Conservation (phyloP, 208 protist genomes). For the Crithidia mellificae region DNA sequence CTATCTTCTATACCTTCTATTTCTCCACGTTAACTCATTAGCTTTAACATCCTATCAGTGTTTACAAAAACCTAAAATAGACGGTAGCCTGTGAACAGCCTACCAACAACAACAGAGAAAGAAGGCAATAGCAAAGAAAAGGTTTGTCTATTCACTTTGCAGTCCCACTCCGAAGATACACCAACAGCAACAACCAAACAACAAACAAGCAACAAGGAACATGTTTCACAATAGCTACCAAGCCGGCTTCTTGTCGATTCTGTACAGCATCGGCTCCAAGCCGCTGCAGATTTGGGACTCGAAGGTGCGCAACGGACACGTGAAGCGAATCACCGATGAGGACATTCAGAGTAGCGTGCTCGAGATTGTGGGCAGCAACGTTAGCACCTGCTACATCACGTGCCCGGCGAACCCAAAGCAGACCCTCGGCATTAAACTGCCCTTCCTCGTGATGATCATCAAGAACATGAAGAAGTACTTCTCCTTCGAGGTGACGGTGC, state of each 20-base stretch:
- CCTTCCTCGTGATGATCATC: slow-evolving; percentile 99
- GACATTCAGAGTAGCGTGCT: slow-evolving; percentile 99
- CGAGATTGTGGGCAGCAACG: slow-evolving; percentile 98
- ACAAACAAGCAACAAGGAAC: too few relatives aligned
- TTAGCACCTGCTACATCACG: slow-evolving; percentile 98
- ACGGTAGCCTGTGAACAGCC: too few relatives aligned
- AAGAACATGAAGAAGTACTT: slow-evolving; percentile 99
- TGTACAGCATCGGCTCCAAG: slow-evolving; percentile 98
- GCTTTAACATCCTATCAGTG: too few relatives aligned
- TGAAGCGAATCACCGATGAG: slow-evolving; percentile 99
- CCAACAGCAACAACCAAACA: not conserved
- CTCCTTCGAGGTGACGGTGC: slow-evolving; percentile 99
- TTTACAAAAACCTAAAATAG: too few relatives aligned
- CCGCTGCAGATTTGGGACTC: slow-evolving; percentile 99
- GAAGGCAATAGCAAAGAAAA: too few relatives aligned
- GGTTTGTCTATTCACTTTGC: not conserved
- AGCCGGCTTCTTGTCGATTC: slow-evolving; percentile 98
- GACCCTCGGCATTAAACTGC: slow-evolving; percentile 99
- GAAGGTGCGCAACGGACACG: slow-evolving; percentile 97
- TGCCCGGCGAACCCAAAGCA: slow-evolving; percentile 96
- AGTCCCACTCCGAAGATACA: not conserved
- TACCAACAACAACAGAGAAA: too few relatives aligned
- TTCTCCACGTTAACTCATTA: too few relatives aligned
- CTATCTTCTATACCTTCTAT: too few relatives aligned
- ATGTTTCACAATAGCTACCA: slow-evolving; percentile 99